Percentiles rank a stretch among this genome's conserved stretches.
Evolutionary conservation across 2,329 filamentous ascomycete genomes (phyloP).

Genomic region (Lachnellula occidentalis): DNA sequence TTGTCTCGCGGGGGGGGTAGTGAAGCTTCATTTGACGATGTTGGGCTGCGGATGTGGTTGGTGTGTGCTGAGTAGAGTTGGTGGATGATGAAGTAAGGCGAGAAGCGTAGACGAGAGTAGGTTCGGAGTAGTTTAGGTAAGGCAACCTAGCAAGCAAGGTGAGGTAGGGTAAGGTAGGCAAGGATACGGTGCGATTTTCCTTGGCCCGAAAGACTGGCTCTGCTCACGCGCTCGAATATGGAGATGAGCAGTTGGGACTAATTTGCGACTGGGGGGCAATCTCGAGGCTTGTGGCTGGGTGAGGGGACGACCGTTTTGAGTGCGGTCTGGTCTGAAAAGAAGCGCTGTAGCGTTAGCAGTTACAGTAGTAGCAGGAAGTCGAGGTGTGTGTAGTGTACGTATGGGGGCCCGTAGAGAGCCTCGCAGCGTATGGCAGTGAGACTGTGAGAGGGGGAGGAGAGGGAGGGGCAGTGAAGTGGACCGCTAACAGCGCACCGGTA

Average conservation of each 20-base stretch:
- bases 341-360: conserved; percentile 4
- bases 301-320: conserved; percentile 18
- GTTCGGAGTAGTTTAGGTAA: conserved; percentile 18
- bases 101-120: conserved; percentile 9
- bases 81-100: conserved; percentile 21
- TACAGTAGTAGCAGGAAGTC: not conserved
- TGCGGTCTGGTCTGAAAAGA: conserved; percentile 10
- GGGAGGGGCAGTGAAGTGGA: not conserved
- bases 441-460: not conserved
- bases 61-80: conserved; percentile 18
- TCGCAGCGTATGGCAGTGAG: conserved; percentile 5
- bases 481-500: not conserved
- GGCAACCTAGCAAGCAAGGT: not conserved
- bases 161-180: too few species aligned
- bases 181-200: conserved; percentile 9
- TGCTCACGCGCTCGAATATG: conserved; percentile 32
- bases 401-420: not conserved
- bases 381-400: not conserved
- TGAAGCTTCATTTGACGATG: conserved; percentile 10
- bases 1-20: conserved; percentile 7
- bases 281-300: conserved; percentile 20
- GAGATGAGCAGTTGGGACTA: conserved; percentile 28
- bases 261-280: conserved; percentile 15
- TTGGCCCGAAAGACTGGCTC: conserved; percentile 31
- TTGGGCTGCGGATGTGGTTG: conserved; percentile 1